These are phyloP conservation scores for Saccharomyces hybrid DNA, from an alignment of 1,139 yeast species.

Conservation along the genomic window DNA sequence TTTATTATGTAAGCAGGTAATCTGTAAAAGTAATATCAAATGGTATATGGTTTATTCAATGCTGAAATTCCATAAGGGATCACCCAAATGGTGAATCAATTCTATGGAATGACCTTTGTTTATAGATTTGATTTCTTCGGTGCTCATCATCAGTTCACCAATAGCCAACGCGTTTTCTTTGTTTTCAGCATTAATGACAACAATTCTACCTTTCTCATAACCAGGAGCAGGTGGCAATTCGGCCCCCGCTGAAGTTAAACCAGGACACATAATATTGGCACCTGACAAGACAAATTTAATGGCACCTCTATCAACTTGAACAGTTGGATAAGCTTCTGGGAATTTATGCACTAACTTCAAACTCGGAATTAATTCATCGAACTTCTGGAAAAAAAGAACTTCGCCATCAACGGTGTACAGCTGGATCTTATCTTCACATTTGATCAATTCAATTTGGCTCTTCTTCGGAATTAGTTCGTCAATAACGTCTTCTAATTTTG, in stretches of 20 bases:
- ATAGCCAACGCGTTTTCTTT: slow-evolving; percentile 86
- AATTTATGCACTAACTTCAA: slow-evolving; percentile 72
- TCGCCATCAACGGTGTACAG: slow-evolving; percentile 68
- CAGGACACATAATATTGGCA: slow-evolving; percentile 97
- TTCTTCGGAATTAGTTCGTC: slow-evolving; percentile 87
- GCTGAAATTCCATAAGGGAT: slow-evolving; percentile 69
- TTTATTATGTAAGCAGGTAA: neutral
- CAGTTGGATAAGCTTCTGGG: slow-evolving; percentile 74
- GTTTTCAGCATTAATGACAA: slow-evolving; percentile 85
- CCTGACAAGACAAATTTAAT: slow-evolving; percentile 90
- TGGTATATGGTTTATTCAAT: slow-evolving; percentile 28
- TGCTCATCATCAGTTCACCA: slow-evolving; percentile 80
- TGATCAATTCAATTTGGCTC: slow-evolving; percentile 68
- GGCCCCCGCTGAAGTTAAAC: slow-evolving; percentile 88
- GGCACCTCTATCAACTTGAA: slow-evolving; percentile 93
- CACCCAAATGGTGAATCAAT: slow-evolving; percentile 77
- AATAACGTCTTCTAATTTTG: slow-evolving; percentile 60
- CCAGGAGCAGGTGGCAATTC: slow-evolving; percentile 62
- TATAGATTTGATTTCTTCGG: slow-evolving; percentile 74
- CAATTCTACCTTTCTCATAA: slow-evolving; percentile 58
- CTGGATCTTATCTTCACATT: slow-evolving; percentile 85
- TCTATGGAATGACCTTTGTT: slow-evolving; percentile 92
- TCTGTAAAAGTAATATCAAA: neutral
- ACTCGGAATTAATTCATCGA: slow-evolving; percentile 75
- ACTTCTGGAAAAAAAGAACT: slow-evolving; percentile 73